Evolutionary conservation across 1,284 basidiomycete species (phyloP), one percentile per base, ranked within the genome.

Genomic region (Ustilago hordei): DNA sequence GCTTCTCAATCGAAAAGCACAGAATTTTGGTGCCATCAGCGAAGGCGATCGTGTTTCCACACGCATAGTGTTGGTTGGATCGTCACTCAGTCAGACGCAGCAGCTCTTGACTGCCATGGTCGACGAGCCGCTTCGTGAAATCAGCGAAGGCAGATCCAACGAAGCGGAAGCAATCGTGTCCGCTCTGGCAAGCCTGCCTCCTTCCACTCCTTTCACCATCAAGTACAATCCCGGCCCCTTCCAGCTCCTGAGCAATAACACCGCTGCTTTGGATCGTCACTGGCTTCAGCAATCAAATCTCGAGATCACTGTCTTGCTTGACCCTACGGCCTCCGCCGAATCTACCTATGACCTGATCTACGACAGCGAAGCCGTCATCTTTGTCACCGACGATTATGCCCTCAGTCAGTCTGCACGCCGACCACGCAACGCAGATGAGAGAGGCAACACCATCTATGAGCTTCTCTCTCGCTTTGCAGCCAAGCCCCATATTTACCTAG

Each of bases 61-160:
- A 17, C 66, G 67, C 19, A 56, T 77, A 28, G n/a, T 64, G 1
- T 15, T 77, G 19, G 55, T 66, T 12, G 75, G 75, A 28, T 73
- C 69, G 6, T 69, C 66, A 9, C 58, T 67, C 41, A 77, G 75
- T 38, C 75, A 72, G 8, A 64, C 60, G 15, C 63, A 57, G 28
- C 63, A 68, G 31, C 66, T 77, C 52, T 23, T 77, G 47, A 39
- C 53, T 11, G 55, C 69, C 17, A 62, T 82, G 52, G 60, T 79
- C 28, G 66, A 71, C 35, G 80, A 82, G 60, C 80, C 78, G 7
- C 76, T 78, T 4, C 75, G 75, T 19, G 78, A 82, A 15, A 52
- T 56, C 32, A 43, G 65, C 11, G 34, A 36, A 8, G 5, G 47
- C 12, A 53, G 39, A 13, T 52, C 28, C 28, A 54, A 64, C 48